A percentile compares a stretch with the other conserved stretches of the same genome.
These are phyloP conservation scores for Arthrinium phaeospermum DNA, from an alignment of 2,329 filamentous ascomycete species.

Conservation along the genomic window DNA sequence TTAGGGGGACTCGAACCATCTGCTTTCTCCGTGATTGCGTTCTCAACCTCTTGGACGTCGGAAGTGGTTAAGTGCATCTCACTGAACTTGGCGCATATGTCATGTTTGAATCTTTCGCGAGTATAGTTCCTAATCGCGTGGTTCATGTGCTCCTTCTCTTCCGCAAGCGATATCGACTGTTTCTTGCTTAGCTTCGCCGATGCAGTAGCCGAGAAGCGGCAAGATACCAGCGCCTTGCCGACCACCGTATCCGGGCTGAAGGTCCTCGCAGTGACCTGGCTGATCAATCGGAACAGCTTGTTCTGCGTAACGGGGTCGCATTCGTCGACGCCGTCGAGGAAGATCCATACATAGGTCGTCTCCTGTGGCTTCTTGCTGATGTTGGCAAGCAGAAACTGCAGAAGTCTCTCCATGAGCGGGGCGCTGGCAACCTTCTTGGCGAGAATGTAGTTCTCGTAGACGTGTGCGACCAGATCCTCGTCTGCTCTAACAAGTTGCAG, in stretches of 20 bases:
- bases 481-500: conserved; percentile 36
- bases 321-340: conserved; percentile 38
- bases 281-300: conserved; percentile 20
- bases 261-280: conserved; percentile 18
- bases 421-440: conserved; percentile 28
- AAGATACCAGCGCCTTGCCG: conserved; percentile 38
- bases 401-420: conserved; percentile 32
- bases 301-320: conserved; percentile 29
- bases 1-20: conserved; percentile 33
- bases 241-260: conserved; percentile 21
- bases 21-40: conserved; percentile 31
- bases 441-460: conserved; percentile 33
- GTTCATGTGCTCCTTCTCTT: conserved; percentile 31
- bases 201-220: conserved; percentile 28
- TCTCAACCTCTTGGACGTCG: conserved; percentile 28
- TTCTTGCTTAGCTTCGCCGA: conserved; percentile 27
- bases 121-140: conserved; percentile 32
- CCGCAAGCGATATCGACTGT: conserved; percentile 32
- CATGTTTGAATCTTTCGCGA: conserved; percentile 16
- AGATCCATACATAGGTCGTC: conserved; percentile 31
- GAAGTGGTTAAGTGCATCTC: conserved; percentile 26
- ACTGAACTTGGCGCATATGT: conserved; percentile 21
- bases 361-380: conserved; percentile 23
- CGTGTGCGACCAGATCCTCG: conserved; percentile 33
- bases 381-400: conserved; percentile 25